Percentiles rank a stretch among this genome's conserved stretches.
Conservation (phyloP, 2,329 filamentous ascomycete species). For the Zasmidium cellare region DNA sequence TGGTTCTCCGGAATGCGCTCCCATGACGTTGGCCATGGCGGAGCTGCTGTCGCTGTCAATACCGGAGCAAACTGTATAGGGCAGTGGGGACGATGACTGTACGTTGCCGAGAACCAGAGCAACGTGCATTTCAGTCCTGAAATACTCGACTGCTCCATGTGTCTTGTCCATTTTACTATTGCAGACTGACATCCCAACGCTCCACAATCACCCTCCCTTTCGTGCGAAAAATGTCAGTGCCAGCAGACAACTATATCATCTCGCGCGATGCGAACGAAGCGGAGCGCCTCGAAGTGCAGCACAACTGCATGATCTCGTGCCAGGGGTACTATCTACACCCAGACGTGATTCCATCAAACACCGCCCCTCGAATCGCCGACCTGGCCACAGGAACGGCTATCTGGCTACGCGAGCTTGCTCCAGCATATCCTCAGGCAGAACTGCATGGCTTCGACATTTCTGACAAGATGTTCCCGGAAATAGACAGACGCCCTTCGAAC, state of each 20-base stretch:
- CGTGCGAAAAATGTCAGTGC: not conserved
- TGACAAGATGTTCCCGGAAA: constrained; percentile 6
- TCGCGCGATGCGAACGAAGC: constrained; percentile 2
- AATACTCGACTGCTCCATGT: too few species aligned
- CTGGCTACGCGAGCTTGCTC: constrained; percentile 2
- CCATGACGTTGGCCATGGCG: too few species aligned
- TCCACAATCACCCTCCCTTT: not conserved
- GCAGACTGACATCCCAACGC: not conserved
- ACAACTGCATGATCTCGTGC: not conserved
- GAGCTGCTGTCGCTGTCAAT: too few species aligned
- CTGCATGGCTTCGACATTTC: constrained; percentile 15
- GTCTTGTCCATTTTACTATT: too few species aligned
- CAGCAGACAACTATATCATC: constrained; percentile 5
- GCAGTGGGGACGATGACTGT: too few species aligned
- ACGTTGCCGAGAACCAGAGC: too few species aligned
- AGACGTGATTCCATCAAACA: not conserved
- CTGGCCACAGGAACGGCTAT: constrained; percentile 9
- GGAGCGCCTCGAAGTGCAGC: constrained; percentile 1
- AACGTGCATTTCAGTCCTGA: too few species aligned
- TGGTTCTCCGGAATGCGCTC: too few species aligned
- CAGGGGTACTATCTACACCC: constrained; percentile 5
- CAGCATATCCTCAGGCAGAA: not conserved
- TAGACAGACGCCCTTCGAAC: not conserved
- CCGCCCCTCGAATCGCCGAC: constrained; percentile 9
- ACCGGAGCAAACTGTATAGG: too few species aligned